phyloP scores from a whole-genome alignment of 306 rosid genomes.

The Rubus idaeus region DNA sequence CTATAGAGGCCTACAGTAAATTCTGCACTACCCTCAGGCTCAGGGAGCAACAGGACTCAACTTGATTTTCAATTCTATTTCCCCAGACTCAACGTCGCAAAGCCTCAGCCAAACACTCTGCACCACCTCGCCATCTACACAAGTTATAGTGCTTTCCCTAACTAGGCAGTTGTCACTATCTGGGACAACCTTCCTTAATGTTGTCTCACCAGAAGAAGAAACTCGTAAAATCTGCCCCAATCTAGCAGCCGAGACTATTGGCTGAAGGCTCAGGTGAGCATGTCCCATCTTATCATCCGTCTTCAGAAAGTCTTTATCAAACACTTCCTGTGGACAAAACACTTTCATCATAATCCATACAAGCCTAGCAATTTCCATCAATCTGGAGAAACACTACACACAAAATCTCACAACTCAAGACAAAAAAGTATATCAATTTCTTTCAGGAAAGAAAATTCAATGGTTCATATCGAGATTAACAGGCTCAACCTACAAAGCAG shows the following conservation, averaged over 20 bases:
- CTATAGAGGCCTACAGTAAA: conserved; percentile 27
- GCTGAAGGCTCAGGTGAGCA: conserved; percentile 84
- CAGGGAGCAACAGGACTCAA: conserved; percentile 31
- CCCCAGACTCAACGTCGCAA: conserved; percentile 82
- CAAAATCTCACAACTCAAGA: not conserved
- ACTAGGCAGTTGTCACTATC: conserved; percentile 77
- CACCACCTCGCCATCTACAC: conserved; percentile 71
- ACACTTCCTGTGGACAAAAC: conserved; percentile 64
- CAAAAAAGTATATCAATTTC: not conserved
- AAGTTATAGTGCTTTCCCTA: conserved; percentile 72
- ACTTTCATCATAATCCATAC: conserved; percentile 6
- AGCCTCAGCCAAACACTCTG: conserved; percentile 95
- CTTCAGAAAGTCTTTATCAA: conserved; percentile 90
- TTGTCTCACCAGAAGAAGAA: conserved; percentile 63
- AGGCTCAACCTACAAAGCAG: not conserved
- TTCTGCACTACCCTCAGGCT: conserved; percentile 28
- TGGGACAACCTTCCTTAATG: conserved; percentile 74
- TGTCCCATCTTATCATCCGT: conserved; percentile 96
- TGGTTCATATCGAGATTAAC: not conserved
- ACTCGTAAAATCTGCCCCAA: conserved; percentile 60
- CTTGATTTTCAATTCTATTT: conserved; percentile 76
- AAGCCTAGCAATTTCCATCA: not conserved
- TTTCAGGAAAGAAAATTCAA: not conserved
- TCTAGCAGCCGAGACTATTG: conserved; percentile 80
- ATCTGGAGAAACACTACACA: not conserved